A percentile compares a stretch with the other conserved stretches of the same genome.
These are phyloP conservation scores for Suhomyces sp. DNA, from an alignment of 805 yeast species.

Conservation along the genomic window DNA sequence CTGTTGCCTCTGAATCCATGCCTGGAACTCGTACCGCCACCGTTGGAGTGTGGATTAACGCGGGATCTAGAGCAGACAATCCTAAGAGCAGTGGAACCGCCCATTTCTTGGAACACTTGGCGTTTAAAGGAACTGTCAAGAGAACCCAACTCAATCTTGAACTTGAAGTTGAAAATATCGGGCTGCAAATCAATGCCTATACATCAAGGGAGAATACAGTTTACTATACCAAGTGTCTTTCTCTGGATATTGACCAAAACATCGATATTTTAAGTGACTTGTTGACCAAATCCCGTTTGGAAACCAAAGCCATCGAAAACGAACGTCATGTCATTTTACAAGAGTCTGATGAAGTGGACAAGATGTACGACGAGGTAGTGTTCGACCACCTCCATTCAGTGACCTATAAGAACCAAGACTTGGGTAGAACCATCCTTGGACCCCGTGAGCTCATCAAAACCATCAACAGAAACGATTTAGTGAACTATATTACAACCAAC, in stretches of 20 bases:
- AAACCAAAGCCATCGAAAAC: conserved; percentile 82
- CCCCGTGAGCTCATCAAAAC: conserved; percentile 86
- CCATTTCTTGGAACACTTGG: conserved; percentile 93
- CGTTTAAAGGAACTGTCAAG: conserved; percentile 88
- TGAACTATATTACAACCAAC: conserved; percentile 76
- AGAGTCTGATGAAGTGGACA: conserved; percentile 96
- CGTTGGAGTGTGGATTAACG: conserved; percentile 97
- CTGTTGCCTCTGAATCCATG: conserved; percentile 86
- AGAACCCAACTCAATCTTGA: conserved; percentile 84
- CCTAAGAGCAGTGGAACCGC: conserved; percentile 90
- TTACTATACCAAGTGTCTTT: conserved; percentile 86
- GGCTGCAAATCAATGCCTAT: conserved; percentile 97
- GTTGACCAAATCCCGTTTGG: conserved; percentile 80
- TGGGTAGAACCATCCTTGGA: conserved; percentile 95
- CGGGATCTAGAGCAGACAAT: conserved; percentile 96
- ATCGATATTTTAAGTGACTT: conserved; percentile 89
- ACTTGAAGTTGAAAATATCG: conserved; percentile 91
- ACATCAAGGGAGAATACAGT: conserved; percentile 98
- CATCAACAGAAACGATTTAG: conserved; percentile 73
- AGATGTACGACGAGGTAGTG: conserved; percentile 97
- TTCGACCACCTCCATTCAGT: conserved; percentile 95
- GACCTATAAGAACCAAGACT: conserved; percentile 84
- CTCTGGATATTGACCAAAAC: conserved; percentile 76
- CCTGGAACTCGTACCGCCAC: conserved; percentile 94
- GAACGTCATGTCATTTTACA: conserved; percentile 96